Evolutionary conservation across 1,139 yeast genomes (phyloP).

Genomic region (Candida glucosophila): DNA sequence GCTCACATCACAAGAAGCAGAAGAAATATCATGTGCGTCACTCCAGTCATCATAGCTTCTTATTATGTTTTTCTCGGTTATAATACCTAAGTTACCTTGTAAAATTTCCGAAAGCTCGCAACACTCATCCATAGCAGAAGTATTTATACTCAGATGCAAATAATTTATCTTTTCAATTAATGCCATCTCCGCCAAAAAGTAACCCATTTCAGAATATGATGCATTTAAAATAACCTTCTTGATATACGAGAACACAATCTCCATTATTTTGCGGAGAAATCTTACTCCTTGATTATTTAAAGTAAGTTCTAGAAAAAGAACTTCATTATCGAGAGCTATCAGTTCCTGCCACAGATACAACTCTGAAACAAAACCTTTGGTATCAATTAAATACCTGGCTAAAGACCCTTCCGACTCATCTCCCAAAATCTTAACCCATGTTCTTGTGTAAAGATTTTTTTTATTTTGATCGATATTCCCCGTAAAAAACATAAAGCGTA

Average conservation of each 20-base stretch:
- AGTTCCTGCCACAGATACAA: constrained; percentile 31
- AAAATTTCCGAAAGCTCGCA: constrained; percentile 27
- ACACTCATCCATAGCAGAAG: constrained; percentile 38
- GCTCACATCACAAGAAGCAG: constrained; percentile 31
- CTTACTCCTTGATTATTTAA: constrained; percentile 35
- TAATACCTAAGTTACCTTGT: constrained; percentile 18
- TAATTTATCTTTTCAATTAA: constrained; percentile 37
- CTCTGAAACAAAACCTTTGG: constrained; percentile 18
- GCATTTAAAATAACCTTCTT: constrained; percentile 7
- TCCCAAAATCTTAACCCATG: constrained; percentile 55
- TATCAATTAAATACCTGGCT: constrained; percentile 19
- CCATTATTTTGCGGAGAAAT: constrained; percentile 18
- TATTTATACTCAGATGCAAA: constrained; percentile 23
- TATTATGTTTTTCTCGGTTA: constrained; percentile 28
- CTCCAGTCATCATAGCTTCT: constrained; percentile 26
- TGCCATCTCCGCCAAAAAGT: constrained; percentile 33
- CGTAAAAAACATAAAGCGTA: constrained; percentile 38
- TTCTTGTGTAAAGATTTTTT: constrained; percentile 18
- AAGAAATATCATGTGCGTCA: constrained; percentile 6
- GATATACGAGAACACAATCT: constrained; percentile 17
- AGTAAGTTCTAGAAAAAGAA: constrained; percentile 36
- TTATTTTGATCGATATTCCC: constrained; percentile 7
- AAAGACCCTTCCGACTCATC: constrained; percentile 47
- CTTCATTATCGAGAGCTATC: constrained; percentile 21
- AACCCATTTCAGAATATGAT: constrained; percentile 4